Conservation (phyloP, 2,329 filamentous ascomycete species). For the Bipolaris oryzae region DNA sequence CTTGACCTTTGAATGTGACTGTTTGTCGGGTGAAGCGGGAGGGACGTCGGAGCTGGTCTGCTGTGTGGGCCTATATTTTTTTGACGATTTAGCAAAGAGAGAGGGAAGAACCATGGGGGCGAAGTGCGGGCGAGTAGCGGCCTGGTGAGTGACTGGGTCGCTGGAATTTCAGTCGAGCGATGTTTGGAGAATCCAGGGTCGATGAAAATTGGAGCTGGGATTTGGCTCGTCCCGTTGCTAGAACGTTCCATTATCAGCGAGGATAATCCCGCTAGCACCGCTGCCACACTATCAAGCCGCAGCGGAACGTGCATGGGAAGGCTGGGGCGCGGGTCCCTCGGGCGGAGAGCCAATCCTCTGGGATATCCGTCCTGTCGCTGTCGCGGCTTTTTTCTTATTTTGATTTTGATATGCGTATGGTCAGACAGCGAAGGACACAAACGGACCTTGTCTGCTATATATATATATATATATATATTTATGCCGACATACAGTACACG, state of each 20-base stretch:
- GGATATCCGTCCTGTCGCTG: neutral
- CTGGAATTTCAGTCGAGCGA: conserved; percentile 38
- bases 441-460: too few relatives aligned
- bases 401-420: neutral
- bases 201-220: conserved; percentile 32
- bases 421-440: too few relatives aligned
- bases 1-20: conserved; percentile 39
- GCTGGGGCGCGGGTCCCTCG: conserved; percentile 25
- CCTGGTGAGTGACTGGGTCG: conserved; percentile 31
- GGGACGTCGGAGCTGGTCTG: conserved; percentile 38
- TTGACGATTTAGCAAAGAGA: conserved; percentile 47
- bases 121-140: conserved; percentile 26
- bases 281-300: conserved; percentile 27
- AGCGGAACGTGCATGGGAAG: conserved; percentile 29
- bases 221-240: conserved; percentile 35
- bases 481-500: too few relatives aligned
- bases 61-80: conserved; percentile 40
- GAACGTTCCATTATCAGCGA: conserved; percentile 39
- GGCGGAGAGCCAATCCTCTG: neutral
- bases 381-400: conserved; percentile 1
- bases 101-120: conserved; percentile 48
- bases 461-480: too few relatives aligned
- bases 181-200: conserved; percentile 37
- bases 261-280: conserved; percentile 24
- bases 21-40: conserved; percentile 49